Conservation (phyloP, 331 rosid species). For the Telfairia occidentalis region DNA sequence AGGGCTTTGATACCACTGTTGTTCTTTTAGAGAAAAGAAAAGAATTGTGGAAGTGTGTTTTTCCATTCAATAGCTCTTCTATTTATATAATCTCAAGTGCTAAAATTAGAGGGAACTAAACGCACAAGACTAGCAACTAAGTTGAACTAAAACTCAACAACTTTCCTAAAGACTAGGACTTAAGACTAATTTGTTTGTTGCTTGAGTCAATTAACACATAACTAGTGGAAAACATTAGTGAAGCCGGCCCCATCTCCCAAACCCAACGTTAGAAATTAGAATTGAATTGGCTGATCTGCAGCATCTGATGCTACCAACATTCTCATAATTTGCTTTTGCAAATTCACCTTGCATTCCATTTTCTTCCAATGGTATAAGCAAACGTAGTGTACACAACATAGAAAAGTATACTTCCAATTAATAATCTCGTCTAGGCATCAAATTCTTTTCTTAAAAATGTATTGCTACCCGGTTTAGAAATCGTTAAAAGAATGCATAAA, state of each 20-base stretch:
- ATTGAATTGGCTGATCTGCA: not conserved
- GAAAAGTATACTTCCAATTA: not conserved
- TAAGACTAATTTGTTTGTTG: too few species aligned
- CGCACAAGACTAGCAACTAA: too few species aligned
- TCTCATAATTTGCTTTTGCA: not conserved
- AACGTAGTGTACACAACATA: not conserved
- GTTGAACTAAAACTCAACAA: too few species aligned
- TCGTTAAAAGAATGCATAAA: not conserved
- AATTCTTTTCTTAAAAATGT: not conserved
- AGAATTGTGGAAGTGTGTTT: too few species aligned
- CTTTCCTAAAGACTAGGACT: too few species aligned
- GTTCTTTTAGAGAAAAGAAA: too few species aligned
- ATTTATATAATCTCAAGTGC: too few species aligned
- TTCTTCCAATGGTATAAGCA: not conserved
- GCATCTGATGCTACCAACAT: not conserved
- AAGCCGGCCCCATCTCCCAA: not conserved
- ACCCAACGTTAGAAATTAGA: not conserved
- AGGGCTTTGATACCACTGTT: too few species aligned
- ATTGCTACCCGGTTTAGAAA: not conserved
- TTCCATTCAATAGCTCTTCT: too few species aligned
- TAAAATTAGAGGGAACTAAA: too few species aligned
- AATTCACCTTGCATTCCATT: not conserved
- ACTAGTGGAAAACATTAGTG: not conserved
- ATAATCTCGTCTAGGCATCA: not conserved
- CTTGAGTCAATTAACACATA: too few species aligned